A percentile compares a stretch with the other conserved stretches of the same genome.
Conservation (phyloP, 768 basidiomycete genomes). For the Boletus rubropictus region DNA sequence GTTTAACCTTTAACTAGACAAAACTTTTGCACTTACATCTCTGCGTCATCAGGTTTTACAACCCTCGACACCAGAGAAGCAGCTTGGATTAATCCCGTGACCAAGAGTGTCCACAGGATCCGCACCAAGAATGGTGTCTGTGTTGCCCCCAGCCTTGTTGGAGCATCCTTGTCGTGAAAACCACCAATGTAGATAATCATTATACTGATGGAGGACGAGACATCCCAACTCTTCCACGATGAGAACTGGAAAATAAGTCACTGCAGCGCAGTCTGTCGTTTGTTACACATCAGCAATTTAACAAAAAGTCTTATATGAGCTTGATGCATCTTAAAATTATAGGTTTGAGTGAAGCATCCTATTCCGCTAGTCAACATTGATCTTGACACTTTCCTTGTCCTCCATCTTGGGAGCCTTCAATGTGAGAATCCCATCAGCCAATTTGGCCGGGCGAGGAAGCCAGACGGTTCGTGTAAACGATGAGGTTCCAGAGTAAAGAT, state of each 20-base stretch:
- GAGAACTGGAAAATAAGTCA: too few species aligned
- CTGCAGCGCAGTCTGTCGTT: too few species aligned
- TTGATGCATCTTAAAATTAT: neutral
- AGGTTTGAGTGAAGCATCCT: conserved; percentile 3
- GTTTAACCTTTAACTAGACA: neutral
- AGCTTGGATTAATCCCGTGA: conserved; percentile 85
- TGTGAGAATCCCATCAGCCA: conserved; percentile 65
- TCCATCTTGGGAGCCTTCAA: conserved; percentile 55
- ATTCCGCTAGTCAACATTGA: conserved; percentile 33
- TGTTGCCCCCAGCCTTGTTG: conserved; percentile 72
- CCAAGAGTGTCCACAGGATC: conserved; percentile 76
- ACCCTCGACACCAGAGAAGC: conserved; percentile 77
- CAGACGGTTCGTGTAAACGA: conserved; percentile 66
- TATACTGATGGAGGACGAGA: neutral
- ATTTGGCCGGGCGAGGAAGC: conserved; percentile 62
- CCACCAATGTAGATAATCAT: conserved; percentile 6
- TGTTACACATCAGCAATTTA: too few species aligned
- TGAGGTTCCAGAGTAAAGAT: conserved; percentile 49
- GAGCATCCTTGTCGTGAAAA: conserved; percentile 83
- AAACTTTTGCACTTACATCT: conserved; percentile 1
- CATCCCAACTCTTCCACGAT: too few species aligned
- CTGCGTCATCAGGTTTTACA: conserved; percentile 56
- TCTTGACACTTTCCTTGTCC: conserved; percentile 49
- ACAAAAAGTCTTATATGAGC: too few species aligned
- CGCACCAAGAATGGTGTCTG: conserved; percentile 83